Evolutionary conservation across 2,329 filamentous ascomycete species (phyloP).

Genomic region (Didymella pinodella): DNA sequence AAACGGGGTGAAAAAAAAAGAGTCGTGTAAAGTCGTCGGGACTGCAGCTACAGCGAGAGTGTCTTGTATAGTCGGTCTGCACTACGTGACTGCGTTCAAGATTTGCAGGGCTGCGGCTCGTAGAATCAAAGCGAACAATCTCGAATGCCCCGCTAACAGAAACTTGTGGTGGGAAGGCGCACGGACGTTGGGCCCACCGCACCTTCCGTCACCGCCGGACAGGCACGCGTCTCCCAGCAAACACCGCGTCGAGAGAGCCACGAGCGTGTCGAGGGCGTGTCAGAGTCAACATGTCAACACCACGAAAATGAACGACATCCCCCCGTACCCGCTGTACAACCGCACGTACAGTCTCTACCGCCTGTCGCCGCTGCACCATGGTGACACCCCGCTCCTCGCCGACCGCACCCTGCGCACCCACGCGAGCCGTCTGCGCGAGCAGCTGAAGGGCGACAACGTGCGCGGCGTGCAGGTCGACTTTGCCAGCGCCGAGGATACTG

Average conservation of each 20-base stretch:
- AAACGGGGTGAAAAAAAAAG: conserved; percentile 22
- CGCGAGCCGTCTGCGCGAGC: conserved; percentile 57
- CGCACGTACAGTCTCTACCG: conserved; percentile 64
- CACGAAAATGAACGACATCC: conserved; percentile 45
- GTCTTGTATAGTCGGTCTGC: conserved; percentile 17
- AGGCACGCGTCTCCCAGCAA: background rate
- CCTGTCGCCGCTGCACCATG: conserved; percentile 62
- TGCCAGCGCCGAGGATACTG: conserved; percentile 49
- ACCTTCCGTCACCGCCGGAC: conserved; percentile 14
- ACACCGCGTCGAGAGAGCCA: background rate
- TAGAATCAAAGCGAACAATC: conserved; percentile 20
- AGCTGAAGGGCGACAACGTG: conserved; percentile 59
- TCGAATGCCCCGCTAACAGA: conserved; percentile 19
- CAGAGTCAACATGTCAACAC: background rate
- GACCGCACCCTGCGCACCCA: conserved; percentile 55
- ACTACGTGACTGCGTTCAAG: background rate
- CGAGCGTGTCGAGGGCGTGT: background rate
- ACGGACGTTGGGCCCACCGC: conserved; percentile 11
- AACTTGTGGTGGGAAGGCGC: conserved; percentile 8
- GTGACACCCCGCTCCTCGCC: conserved; percentile 46
- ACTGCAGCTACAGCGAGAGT: conserved; percentile 15
- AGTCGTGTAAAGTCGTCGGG: conserved; percentile 16
- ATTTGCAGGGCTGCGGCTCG: conserved; percentile 21
- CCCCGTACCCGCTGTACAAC: conserved; percentile 58
- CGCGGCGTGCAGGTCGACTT: conserved; percentile 56